A percentile compares a stretch with the other conserved stretches of the same genome.
phyloP scores from a whole-genome alignment of 2,329 filamentous ascomycete species.

The Trichoderma sp. region DNA sequence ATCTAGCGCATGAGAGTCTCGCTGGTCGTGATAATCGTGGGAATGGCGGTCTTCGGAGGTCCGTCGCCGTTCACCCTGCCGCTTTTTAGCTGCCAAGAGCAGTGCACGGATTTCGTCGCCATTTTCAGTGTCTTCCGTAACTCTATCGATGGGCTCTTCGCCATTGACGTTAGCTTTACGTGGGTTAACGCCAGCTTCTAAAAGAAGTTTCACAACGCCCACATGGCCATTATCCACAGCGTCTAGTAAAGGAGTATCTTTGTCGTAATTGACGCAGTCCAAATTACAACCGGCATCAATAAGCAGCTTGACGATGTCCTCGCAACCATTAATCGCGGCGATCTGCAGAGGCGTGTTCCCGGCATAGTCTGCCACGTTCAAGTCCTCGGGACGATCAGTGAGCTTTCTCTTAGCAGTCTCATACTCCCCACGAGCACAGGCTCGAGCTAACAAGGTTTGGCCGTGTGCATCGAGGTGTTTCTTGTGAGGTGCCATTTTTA shows the following conservation, averaged over 20 bases:
- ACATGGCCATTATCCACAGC: constrained; percentile 95
- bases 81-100: constrained; percentile 64
- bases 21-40: constrained; percentile 51
- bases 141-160: constrained; percentile 85
- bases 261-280: constrained; percentile 77
- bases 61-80: constrained; percentile 55
- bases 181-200: constrained; percentile 88
- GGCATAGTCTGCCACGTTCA: constrained; percentile 89
- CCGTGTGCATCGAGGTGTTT: constrained; percentile 92
- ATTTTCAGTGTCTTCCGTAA: constrained; percentile 75
- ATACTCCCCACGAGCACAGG: constrained; percentile 83
- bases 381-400: constrained; percentile 79
- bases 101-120: constrained; percentile 76
- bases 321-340: constrained; percentile 83
- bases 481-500: constrained; percentile 73
- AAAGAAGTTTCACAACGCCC: constrained; percentile 80
- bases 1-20: constrained; percentile 59
- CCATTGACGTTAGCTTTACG: constrained; percentile 90
- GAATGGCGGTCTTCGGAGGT: constrained; percentile 63
- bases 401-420: constrained; percentile 76
- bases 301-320: constrained; percentile 84
- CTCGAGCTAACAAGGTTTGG: constrained; percentile 85
- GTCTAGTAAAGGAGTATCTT: constrained; percentile 92
- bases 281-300: constrained; percentile 83
- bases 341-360: constrained; percentile 97